Evolutionary conservation across 257 asterid genomes (phyloP), one percentile per base, ranked within the genome.

Genomic region (Solanum dulcamara): DNA sequence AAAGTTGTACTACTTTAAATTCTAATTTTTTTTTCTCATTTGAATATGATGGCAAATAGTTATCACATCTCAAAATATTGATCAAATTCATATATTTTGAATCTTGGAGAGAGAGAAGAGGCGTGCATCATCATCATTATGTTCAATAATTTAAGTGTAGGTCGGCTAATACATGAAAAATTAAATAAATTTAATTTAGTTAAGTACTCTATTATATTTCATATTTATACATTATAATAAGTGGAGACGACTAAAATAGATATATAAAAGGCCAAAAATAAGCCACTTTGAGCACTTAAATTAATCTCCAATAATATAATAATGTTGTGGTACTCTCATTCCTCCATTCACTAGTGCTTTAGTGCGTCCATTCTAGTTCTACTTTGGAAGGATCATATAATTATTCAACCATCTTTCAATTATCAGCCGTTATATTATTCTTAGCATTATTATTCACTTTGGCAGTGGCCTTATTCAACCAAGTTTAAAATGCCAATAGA

Each of bases 261-360:
- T 10, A 4, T n/a, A 74, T 7, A 48, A 82, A 57, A 55, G 80
- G 55, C 55, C 72, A 86, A 82, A 71, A 48, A 68, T 37, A 40
- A 42, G 85, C 59, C 86, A 82, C 84, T 82, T 72, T 71, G 4
- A 40, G 81, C 46, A 70, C 18, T 82, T 50, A 80, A 85, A 75
- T 75, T 13, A 44, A 70, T 50, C 51, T 5, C 48, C 48, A 74
- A 33, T 33, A 48, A 46, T 20, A 48, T 50, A 24, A 64, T 50
- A 17, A 60, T 64, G 2, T 5, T 60, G 40, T 60, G 87, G 80
- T 48, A 55, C 40, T 48, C 15, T 32, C 83, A 81, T 81, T 82
- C 53, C 26, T 35, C 82, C 51, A 30, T 40, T 70, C 77, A 70
- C 38, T 51, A 81, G 44, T 77, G 62, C 10, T 77, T 46, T 77